Evolutionary conservation across 108 stramenopile species (phyloP).

Genomic region (Skeletonema marinoi): DNA sequence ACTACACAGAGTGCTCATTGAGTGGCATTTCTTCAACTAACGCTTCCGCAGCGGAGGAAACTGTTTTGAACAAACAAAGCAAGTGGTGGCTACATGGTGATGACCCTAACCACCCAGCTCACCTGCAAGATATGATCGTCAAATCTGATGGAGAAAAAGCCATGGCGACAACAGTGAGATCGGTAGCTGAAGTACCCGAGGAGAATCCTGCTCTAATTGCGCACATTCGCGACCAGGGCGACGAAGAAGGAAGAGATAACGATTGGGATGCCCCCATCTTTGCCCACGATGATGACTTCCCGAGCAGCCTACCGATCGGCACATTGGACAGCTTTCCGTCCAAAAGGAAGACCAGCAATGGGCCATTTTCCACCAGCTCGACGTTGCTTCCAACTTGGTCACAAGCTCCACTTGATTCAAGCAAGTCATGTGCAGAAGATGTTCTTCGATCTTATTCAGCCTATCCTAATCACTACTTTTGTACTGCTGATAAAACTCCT

Average conservation of each 20-base stretch:
- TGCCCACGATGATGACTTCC: conserved; percentile 35
- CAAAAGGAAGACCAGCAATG: background rate
- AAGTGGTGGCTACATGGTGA: conserved; percentile 42
- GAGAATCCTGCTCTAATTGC: background rate
- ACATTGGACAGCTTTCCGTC: background rate
- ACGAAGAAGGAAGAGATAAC: conserved; percentile 4
- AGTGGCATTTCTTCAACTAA: conserved; percentile 11
- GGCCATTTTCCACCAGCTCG: background rate
- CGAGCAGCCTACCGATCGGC: background rate
- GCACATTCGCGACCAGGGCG: conserved; percentile 5
- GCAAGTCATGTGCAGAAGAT: conserved; percentile 2
- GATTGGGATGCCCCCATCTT: conserved; percentile 28
- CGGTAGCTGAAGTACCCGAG: background rate
- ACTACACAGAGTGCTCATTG: conserved; percentile 35
- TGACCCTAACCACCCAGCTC: conserved; percentile 38
- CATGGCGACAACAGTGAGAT: background rate
- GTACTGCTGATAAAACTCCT: background rate
- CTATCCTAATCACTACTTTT: background rate
- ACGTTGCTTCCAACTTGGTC: background rate
- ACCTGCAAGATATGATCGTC: background rate
- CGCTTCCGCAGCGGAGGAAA: conserved; percentile 28
- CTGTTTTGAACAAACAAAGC: conserved; percentile 25
- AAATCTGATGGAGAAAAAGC: background rate
- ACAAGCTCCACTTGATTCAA: background rate
- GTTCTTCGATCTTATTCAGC: background rate